Evolutionary conservation across 177 flowering plant genomes (phyloP).

Genomic region (Tripterygium wilfordii): DNA sequence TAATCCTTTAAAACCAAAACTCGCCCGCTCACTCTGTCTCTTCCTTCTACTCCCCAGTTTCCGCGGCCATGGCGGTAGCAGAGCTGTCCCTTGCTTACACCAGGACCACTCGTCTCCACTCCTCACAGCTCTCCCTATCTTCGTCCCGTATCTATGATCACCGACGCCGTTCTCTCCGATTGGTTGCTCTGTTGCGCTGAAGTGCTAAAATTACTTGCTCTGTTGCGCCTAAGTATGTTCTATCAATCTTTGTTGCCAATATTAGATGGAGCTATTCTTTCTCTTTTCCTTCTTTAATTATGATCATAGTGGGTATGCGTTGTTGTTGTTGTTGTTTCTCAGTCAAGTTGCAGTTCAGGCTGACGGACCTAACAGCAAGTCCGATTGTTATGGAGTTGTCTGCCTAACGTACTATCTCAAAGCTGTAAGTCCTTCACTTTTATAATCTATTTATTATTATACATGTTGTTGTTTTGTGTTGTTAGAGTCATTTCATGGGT

Average conservation of each 20-base stretch:
- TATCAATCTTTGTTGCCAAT: neutral
- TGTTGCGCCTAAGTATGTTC: slow-evolving; percentile 37
- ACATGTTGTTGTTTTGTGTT: too few species aligned
- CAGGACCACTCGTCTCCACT: slow-evolving; percentile 11
- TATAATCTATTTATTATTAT: too few species aligned
- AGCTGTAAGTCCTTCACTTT: slow-evolving; percentile 43
- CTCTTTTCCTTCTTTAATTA: too few species aligned
- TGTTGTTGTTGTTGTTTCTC: slow-evolving; percentile 4
- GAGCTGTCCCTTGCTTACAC: slow-evolving; percentile 38
- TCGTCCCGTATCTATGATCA: slow-evolving; percentile 20
- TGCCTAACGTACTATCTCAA: slow-evolving; percentile 88
- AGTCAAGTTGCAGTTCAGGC: slow-evolving; percentile 41
- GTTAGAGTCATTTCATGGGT: too few species aligned
- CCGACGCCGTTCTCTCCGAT: slow-evolving; percentile 19
- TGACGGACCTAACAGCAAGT: slow-evolving; percentile 25
- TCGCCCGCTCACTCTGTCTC: neutral
- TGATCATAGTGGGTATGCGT: too few species aligned
- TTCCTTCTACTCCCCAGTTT: neutral
- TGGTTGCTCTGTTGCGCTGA: slow-evolving; percentile 13
- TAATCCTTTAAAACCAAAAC: too few species aligned
- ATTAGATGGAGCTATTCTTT: too few species aligned
- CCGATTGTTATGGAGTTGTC: slow-evolving; percentile 83
- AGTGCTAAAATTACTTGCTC: slow-evolving; percentile 38
- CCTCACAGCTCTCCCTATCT: slow-evolving; percentile 27
- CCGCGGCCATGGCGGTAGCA: slow-evolving; percentile 47